Percentiles rank a stretch among this genome's conserved stretches.
Conservation (phyloP, 1,139 yeast genomes). For the Saccharomyces pastorianus region DNA sequence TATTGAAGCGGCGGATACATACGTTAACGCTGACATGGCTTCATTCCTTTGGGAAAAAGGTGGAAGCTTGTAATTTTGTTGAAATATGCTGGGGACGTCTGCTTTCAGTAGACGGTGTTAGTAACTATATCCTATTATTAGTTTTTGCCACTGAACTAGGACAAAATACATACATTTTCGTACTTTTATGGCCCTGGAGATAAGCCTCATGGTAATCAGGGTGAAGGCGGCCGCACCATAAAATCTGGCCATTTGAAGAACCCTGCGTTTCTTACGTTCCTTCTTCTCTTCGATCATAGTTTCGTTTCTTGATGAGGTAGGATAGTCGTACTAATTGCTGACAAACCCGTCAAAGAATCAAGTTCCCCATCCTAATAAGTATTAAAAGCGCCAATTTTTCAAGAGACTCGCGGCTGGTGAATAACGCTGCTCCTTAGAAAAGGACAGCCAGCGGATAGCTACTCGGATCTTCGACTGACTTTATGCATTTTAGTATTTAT, state of each 20-base stretch:
- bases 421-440: neutral
- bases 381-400: neutral
- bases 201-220: slow-evolving; percentile 62
- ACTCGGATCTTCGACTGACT: neutral
- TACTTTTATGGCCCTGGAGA: slow-evolving; percentile 63
- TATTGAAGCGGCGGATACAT: slow-evolving; percentile 69
- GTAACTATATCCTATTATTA: neutral
- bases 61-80: slow-evolving; percentile 83
- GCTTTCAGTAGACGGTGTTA: neutral
- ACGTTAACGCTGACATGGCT: slow-evolving; percentile 79
- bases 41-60: slow-evolving; percentile 71
- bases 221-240: slow-evolving; percentile 68
- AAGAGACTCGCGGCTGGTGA: neutral
- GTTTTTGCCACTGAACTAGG: neutral
- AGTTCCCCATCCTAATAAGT: neutral
- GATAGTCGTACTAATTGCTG: neutral
- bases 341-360: neutral
- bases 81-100: slow-evolving; percentile 66
- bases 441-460: neutral
- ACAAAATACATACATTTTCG: slow-evolving; percentile 48
- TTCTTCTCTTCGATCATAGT: slow-evolving; percentile 15
- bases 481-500: slow-evolving; percentile 3
- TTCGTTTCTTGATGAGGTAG: neutral
- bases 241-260: slow-evolving; percentile 62
- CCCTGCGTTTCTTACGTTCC: slow-evolving; percentile 45